phyloP scores from a whole-genome alignment of 2,329 filamentous ascomycete genomes.

The Botryotinia calthae region DNA sequence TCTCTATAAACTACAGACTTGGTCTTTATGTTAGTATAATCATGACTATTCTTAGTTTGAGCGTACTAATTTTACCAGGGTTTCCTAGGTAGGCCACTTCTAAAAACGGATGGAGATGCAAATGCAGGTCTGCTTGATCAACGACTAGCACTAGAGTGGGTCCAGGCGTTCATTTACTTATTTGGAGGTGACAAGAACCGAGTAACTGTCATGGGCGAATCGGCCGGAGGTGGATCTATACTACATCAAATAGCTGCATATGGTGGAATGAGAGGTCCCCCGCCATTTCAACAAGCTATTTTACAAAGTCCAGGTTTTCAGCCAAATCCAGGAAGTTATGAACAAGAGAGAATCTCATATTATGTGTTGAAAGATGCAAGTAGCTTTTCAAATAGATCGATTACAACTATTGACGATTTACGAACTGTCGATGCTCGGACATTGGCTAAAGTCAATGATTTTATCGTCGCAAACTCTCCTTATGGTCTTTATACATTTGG shows the following conservation, averaged over 20 bases:
- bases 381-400: neutral
- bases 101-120: constrained; percentile 41
- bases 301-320: constrained; percentile 33
- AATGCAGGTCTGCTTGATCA: constrained; percentile 50
- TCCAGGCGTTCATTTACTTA: constrained; percentile 47
- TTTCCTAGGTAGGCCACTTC: constrained; percentile 43
- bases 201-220: constrained; percentile 51
- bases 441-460: constrained; percentile 2
- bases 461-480: neutral
- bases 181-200: constrained; percentile 53
- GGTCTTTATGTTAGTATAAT: constrained; percentile 32
- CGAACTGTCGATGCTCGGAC: neutral
- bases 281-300: constrained; percentile 45
- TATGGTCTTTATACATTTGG: constrained; percentile 1
- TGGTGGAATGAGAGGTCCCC: constrained; percentile 41
- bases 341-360: constrained; percentile 3
- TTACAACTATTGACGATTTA: neutral
- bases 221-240: constrained; percentile 52
- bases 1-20: constrained; percentile 38
- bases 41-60: neutral
- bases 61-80: constrained; percentile 19
- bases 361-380: neutral
- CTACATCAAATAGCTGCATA: constrained; percentile 55
- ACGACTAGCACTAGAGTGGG: constrained; percentile 48
- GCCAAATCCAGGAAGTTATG: constrained; percentile 3